Base-by-base conservation (phyloP, 2,329 filamentous ascomycete genomes). In the Keithomyces neogunnii region DNA sequence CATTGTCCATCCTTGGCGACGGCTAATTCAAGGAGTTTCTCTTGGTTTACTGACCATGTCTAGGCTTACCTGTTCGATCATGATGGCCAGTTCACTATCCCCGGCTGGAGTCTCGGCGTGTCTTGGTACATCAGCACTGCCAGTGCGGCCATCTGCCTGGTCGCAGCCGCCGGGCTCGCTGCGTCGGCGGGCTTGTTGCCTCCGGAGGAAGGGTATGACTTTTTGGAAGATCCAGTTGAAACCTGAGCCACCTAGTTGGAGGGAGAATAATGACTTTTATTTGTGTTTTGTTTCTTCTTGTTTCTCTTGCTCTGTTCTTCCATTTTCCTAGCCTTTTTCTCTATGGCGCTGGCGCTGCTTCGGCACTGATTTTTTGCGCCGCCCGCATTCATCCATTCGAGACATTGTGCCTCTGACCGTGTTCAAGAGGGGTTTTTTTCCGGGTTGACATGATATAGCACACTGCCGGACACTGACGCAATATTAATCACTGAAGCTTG, bases 1-100 rank as follows among this genome's bases (percentile, higher is more conserved):
- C 4, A 5, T 42, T 19, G 39, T n/a, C 7, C 19, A 7, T n/a
- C 7, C 39, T 42, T 28, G 33, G 6, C 33, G 6, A 7, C 33
- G 33, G 19, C 31, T 47, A 9, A 39, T 35, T 45, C 43, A 28
- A 7, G 28, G 2, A 35, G 19, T 35, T 35, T 35, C 33, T 6
- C 11, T 35, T 35, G 33, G 33, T 11, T 6, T 7, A 35, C 11
- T 35, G 39, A 42, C 39, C 4, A 9, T 19, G 13, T 7, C 3
- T 58, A 95, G 89, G 84, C 88, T 19, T 93, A 89, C 64, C 76
- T 95, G 19, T 91, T 83, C 66, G 85, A 95, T 58, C 77, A 92
- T 63, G 88, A 96, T 65, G 81, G 86, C 47, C 84, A 88, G 59
- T 96, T 96, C 66, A 83, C 85, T 61, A 77, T 86, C 19, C 78